Base-by-base conservation (phyloP, 1,284 basidiomycete species). In the Testicularia cyperi region DNA sequence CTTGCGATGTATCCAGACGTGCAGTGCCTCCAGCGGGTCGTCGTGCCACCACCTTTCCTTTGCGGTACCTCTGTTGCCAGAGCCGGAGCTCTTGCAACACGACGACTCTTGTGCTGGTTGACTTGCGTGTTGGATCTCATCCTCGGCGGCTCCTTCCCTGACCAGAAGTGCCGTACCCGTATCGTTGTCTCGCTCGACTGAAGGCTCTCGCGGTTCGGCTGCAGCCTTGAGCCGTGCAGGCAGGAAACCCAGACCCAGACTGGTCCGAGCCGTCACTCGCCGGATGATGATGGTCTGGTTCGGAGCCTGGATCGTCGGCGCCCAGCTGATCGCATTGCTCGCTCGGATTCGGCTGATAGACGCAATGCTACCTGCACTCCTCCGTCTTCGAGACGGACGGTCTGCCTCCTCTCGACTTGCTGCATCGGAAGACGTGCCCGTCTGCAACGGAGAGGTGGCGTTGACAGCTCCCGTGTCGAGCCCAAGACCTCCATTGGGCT, bases 241-340 rank as follows among this genome's bases (percentile, higher is more conserved):
- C 12, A 56, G 23, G 23, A 62, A 62, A 7, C 58, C 58, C 16
- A 55, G 44, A 4, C 52, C 58, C 9, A 58, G 36, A 5, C 45
- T 53, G 6, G 45, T 55, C 23, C 46, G 40, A 3, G 49, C 49
- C 4, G 53, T 66, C 16, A 61, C 43, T 5, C 56, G 47, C 8
- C 63, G 63, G 28, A 61, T 55, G 29, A 47, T 54, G 29, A 66
- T 53, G 44, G 45, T 62, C 39, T 61, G 57, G 29, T 66, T 49
- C 22, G 53, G 48, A 8, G 43, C 37, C 21, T 51, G 44, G 18
- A 36, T 38, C 3, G 42, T 27, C 14, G 45, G 24, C 23, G 44
- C 31, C 61, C 61, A 65, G 4, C 34, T 39, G 36, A 55, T 28
- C 22, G 26, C 18, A 6, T 28, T 15, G 12, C 16, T n/a, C 16